These are phyloP conservation scores for Fistulifera solaris DNA, from an alignment of 108 stramenopile genomes.

Conservation along the genomic window DNA sequence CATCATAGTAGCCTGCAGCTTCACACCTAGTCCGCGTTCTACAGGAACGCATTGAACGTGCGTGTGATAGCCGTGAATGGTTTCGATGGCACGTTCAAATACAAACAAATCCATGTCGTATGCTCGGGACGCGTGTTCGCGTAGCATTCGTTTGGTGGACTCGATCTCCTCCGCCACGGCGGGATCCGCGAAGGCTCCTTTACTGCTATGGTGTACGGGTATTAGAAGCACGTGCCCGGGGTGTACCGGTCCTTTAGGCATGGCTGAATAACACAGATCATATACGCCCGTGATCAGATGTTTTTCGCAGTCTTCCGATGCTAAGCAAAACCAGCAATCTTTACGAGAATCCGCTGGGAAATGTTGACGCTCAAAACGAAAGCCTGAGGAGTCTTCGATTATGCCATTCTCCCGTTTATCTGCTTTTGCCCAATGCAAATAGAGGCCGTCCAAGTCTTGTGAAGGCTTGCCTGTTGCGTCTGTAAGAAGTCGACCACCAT, in stretches of 20 bases:
- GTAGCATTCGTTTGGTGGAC: conserved; percentile 35
- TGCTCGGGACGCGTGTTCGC: conserved; percentile 35
- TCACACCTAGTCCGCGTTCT: conserved; percentile 25
- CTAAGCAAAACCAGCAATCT: conserved; percentile 90
- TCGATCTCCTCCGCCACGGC: conserved; percentile 46
- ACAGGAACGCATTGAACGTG: conserved; percentile 81
- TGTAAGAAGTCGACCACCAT: conserved; percentile 45
- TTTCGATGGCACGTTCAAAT: conserved; percentile 82
- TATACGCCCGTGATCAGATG: conserved; percentile 77
- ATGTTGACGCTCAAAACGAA: conserved; percentile 50
- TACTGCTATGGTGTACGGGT: conserved; percentile 63
- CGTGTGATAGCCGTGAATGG: conserved; percentile 80
- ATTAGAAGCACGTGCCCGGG: conserved; percentile 76
- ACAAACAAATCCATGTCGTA: conserved; percentile 72
- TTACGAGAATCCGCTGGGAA: conserved; percentile 65
- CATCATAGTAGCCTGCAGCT: conserved; percentile 52
- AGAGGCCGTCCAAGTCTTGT: conserved; percentile 3
- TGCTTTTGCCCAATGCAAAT: conserved; percentile 8
- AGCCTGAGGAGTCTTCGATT: conserved; percentile 28
- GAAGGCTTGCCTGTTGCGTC: conserved; percentile 11
- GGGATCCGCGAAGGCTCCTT: conserved; percentile 36
- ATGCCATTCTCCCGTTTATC: conserved; percentile 17
- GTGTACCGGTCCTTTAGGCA: conserved; percentile 81
- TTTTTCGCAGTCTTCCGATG: conserved; percentile 78
- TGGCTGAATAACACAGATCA: conserved; percentile 59